These are phyloP conservation scores for Sanghuangporus sanghuang DNA, from an alignment of 1,284 basidiomycete genomes.

Conservation along the genomic window DNA sequence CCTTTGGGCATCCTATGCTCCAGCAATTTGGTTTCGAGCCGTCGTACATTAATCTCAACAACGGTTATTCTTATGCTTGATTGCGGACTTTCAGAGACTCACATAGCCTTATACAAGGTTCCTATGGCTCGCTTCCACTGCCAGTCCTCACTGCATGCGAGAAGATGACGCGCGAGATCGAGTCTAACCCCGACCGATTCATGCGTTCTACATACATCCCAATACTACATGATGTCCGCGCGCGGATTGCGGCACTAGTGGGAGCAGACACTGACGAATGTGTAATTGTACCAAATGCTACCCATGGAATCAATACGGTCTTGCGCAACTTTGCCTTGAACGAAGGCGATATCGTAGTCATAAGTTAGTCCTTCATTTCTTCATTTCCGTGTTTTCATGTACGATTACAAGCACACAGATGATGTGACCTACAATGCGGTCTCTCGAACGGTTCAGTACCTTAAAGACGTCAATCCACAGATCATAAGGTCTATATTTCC, in stretches of 20 bases:
- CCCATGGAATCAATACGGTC: slow-evolving; percentile 64
- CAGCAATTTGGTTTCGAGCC: slow-evolving; percentile 56
- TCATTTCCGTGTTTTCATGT: background rate
- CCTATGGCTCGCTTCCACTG: slow-evolving; percentile 59
- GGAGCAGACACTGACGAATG: slow-evolving; percentile 57
- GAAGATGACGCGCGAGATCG: slow-evolving; percentile 42
- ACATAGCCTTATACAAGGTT: no score
- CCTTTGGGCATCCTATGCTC: slow-evolving; percentile 56
- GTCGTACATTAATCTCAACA: slow-evolving; percentile 61
- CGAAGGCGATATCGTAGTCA: slow-evolving; percentile 44
- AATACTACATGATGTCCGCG: slow-evolving; percentile 39
- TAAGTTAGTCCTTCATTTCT: slow-evolving; percentile 30
- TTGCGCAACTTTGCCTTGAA: slow-evolving; percentile 56
- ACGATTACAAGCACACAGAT: slow-evolving; percentile 32
- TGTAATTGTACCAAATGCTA: slow-evolving; percentile 63
- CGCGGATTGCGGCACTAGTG: slow-evolving; percentile 53
- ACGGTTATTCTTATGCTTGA: slow-evolving; percentile 34
- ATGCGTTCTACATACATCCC: slow-evolving; percentile 40
- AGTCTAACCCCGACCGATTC: slow-evolving; percentile 62
- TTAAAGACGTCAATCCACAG: slow-evolving; percentile 53
- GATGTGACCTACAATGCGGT: slow-evolving; percentile 67
- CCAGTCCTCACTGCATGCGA: slow-evolving; percentile 52
- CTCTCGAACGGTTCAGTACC: slow-evolving; percentile 48
- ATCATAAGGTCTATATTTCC: slow-evolving; percentile 47
- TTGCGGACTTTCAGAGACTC: slow-evolving; percentile 40